Base-by-base conservation (phyloP, 495 filamentous ascomycete genomes). In the Penicillium robsamsonii region DNA sequence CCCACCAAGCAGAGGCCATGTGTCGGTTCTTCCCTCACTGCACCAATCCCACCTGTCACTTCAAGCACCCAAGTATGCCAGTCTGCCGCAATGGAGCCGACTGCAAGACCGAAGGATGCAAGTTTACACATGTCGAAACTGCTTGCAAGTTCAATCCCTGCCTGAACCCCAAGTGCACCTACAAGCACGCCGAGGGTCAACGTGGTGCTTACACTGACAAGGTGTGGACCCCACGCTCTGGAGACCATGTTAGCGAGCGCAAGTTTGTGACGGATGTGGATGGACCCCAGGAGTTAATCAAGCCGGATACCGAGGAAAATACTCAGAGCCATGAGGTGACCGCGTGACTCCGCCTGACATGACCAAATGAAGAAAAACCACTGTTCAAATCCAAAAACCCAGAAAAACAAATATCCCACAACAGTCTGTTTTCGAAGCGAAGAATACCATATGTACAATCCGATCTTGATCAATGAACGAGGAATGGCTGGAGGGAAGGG, bases 21-120 rank as follows among this genome's bases (percentile, higher is more conserved):
- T 99, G 94, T 86, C 89, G 85, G 64, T 99, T 93, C 79, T 96
- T 85, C 70, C 92, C 94, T 40, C 88, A 97, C 75, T 99, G 94
- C 78, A 86, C 88, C 38, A 96, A 96, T 67, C 80, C 87, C 8
- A 73, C 79, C 54, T 99, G 94, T 67, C 83, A 88, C 10, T 99
- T 96, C 77, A 86, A 85, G 68, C 94, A 99, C 59, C 87, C 87
- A 15, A 73, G 69, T 49, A 89, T 91, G 71, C 85, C 88, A 12
- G 84, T 90, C 40, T 98, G 94, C 74, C 85, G 91, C 46, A 97
- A 97, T 65, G 95, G 95, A 20, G 89, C 89, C 33, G 92, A 95
- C 71, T 99, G 94, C 77, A 84, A 83, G 18, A 84, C 84, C 25
- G 81, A 87, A 35, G 86, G 84, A 38, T 99, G 94, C 82, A 91